Evolutionary conservation across 2,329 filamentous ascomycete species (phyloP).

Genomic region (Talaromyces rugulosus): DNA sequence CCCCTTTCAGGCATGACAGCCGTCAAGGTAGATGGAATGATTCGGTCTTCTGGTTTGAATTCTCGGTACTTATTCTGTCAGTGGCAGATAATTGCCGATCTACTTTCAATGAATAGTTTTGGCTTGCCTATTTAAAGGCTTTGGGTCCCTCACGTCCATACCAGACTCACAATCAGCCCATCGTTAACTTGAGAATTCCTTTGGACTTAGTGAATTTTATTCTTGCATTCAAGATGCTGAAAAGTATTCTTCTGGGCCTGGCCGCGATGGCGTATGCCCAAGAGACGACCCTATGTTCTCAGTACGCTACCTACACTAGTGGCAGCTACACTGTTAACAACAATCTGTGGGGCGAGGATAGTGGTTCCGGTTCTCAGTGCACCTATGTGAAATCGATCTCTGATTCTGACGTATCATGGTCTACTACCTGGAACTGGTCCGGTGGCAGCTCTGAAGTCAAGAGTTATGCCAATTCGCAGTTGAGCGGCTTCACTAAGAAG

Average conservation of each 20-base stretch:
- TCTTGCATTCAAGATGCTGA: too few species aligned
- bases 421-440: constrained; percentile 40
- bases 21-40: too few species aligned
- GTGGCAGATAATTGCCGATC: too few species aligned
- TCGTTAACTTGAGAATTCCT: too few species aligned
- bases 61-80: too few species aligned
- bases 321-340: constrained; percentile 45
- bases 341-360: constrained; percentile 43
- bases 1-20: too few species aligned
- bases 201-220: too few species aligned
- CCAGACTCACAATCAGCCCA: too few species aligned
- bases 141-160: too few species aligned
- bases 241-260: not conserved
- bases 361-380: constrained; percentile 37
- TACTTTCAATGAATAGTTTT: too few species aligned
- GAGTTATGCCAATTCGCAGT: constrained; percentile 39
- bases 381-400: constrained; percentile 31
- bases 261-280: not conserved
- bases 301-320: constrained; percentile 28
- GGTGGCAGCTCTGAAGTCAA: constrained; percentile 36
- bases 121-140: too few species aligned
- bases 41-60: too few species aligned
- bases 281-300: constrained; percentile 23
- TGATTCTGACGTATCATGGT: constrained; percentile 30
- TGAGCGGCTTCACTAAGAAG: constrained; percentile 21